phyloP scores from a whole-genome alignment of 805 yeast genomes.

The Cyberlindnera americana region DNA sequence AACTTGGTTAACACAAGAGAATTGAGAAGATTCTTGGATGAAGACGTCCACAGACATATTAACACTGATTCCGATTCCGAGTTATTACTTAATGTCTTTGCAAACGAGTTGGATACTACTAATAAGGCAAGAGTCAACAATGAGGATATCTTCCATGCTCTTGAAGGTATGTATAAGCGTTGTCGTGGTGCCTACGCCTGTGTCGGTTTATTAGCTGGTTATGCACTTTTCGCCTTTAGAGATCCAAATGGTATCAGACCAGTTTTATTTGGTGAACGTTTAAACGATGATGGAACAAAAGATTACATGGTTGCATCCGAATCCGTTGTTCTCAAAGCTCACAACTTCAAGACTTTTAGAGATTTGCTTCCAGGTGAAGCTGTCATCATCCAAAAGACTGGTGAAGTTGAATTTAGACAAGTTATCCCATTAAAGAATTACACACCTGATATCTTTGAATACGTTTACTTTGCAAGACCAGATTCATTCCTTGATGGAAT shows the following conservation, averaged over 20 bases:
- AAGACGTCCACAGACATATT: slow-evolving; percentile 92
- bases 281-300: slow-evolving; percentile 57
- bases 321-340: slow-evolving; percentile 91
- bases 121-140: slow-evolving; percentile 92
- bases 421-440: slow-evolving; percentile 74
- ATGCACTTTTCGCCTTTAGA: slow-evolving; percentile 91
- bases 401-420: slow-evolving; percentile 78
- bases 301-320: slow-evolving; percentile 97
- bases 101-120: slow-evolving; percentile 84
- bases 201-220: slow-evolving; percentile 92
- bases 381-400: slow-evolving; percentile 80
- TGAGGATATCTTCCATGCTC: slow-evolving; percentile 82
- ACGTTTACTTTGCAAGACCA: slow-evolving; percentile 97
- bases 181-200: slow-evolving; percentile 98
- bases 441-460: slow-evolving; percentile 95
- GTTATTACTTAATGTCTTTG: slow-evolving; percentile 83
- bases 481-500: slow-evolving; percentile 97
- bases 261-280: slow-evolving; percentile 78
- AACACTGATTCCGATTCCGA: slow-evolving; percentile 97
- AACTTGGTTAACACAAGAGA: slow-evolving; percentile 85
- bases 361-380: slow-evolving; percentile 96
- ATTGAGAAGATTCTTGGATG: slow-evolving; percentile 78
- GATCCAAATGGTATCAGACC: slow-evolving; percentile 98
- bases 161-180: slow-evolving; percentile 72
- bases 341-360: slow-evolving; percentile 72